Base-by-base conservation (phyloP, 176 grass and related monocot species). In the Bothriochloa decipiens region DNA sequence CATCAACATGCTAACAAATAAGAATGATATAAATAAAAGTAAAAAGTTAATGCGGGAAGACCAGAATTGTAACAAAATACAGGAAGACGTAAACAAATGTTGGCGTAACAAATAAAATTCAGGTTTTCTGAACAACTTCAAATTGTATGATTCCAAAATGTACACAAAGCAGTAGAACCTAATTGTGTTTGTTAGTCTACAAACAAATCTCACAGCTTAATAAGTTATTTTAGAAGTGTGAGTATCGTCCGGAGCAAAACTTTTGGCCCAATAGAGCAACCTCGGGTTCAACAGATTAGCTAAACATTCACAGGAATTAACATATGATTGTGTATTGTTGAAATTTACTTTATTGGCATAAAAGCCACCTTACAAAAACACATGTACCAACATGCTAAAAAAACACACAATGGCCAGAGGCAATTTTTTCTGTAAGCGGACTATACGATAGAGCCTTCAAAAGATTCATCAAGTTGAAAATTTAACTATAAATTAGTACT, bases 401-500 rank as follows among this genome's bases (percentile, higher is more conserved):
- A 4, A 27, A 9, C 42, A 49, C 4, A 32, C 8, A 5, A 50
- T 53, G 3, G 23, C 29, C 12, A 36, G 20, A 39, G 0, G 11
- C 9, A 2, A 23, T 17, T 36, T 40, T 22, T 5, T 7, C 5
- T 63, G n/a, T 62, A 35, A 36, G 7, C 3, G 6, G 32, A 36
- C 65, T 36, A 17, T 77, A 8, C 26, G 16, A 6, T 3, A 40
- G 55, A 72, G 67, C 10, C 26, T 61, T 18, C 8, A 35, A 72
- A 77, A 81, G 57, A 80, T 40, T 10, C 3, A 63, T 72, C 8
- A 36, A 74, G 15, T 36, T 20, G 26, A 77, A 65, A n/a, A 77
- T 55, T 10, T 16, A 67, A 13, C 17, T 70, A 22, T 37, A 32
- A 7, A 52, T 42, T 76, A 20, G 76, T 18, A 85, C 7, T 67